Conservation (phyloP, 2,329 filamentous ascomycete genomes). For the Westerdykella aurantiaca region DNA sequence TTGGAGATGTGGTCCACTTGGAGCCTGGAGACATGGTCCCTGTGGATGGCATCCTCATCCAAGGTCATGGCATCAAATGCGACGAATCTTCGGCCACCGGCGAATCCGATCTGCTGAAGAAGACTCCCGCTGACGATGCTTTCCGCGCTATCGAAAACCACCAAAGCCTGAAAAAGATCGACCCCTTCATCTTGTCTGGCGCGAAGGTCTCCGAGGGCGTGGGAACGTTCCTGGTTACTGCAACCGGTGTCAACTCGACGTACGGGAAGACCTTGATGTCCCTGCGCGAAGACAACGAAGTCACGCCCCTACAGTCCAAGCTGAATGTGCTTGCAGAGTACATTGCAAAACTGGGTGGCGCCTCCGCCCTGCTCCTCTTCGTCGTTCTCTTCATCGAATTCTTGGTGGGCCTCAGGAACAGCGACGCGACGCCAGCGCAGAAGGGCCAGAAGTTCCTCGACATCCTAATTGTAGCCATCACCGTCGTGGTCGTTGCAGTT, state of each 20-base stretch:
- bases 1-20: constrained; percentile 67
- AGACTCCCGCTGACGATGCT: constrained; percentile 60
- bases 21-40: constrained; percentile 69
- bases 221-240: constrained; percentile 69
- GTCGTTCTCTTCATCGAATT: constrained; percentile 83
- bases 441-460: constrained; percentile 69
- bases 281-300: constrained; percentile 67
- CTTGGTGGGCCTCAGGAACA: constrained; percentile 46
- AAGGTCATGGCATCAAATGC: constrained; percentile 62
- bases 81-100: constrained; percentile 73
- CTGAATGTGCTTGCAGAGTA: constrained; percentile 72
- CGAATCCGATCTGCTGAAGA: constrained; percentile 67
- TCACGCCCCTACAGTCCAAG: constrained; percentile 72
- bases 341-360: constrained; percentile 72
- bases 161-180: constrained; percentile 59
- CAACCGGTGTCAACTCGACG: constrained; percentile 66
- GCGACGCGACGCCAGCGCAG: constrained; percentile 53
- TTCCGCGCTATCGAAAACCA: constrained; percentile 59
- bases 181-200: constrained; percentile 84
- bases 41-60: constrained; percentile 65
- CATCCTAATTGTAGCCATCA: constrained; percentile 60
- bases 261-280: constrained; percentile 76
- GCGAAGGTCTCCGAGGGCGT: constrained; percentile 72
- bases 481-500: constrained; percentile 63
- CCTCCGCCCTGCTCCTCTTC: constrained; percentile 73